Evolutionary conservation across 495 filamentous ascomycete genomes (phyloP), one percentile per base, ranked within the genome.

Genomic region (Penicillium alfredii): DNA sequence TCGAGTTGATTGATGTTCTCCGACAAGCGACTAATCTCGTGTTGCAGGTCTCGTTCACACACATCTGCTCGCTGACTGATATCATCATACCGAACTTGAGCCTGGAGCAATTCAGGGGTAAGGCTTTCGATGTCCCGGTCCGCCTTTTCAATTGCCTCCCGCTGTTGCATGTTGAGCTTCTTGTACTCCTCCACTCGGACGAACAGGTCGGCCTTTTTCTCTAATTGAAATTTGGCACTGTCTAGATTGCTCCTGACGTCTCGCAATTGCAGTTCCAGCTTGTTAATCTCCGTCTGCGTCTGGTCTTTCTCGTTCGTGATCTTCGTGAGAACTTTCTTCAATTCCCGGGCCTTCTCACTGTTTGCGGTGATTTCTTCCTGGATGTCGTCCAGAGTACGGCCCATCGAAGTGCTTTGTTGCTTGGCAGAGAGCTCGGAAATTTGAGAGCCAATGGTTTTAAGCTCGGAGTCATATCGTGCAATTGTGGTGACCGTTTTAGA

Each of bases 331-430:
- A 64, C 71, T 20, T 74, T 66, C 48, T 82, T 84, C 7, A 78
- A 48, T n/a, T 58, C 50, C 38, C 77, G 71, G 15, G 76, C 67
- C 51, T 84, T 77, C 41, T 88, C 86, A n/a, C 71, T 73, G 45
- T 80, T 72, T 17, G 64, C 55, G 13, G 76, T 73, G 36, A 86
- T 77, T 33, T 92, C 74, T 10, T 83, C 76, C 45, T 88, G 84
- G 40, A 97, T 86, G 43, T 94, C 85, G 33, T 95, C 82, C 11
- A 87, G 63, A 5, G 82, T 82, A 42, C 82, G 78, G 4, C 74
- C 64, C 10, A 71, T 49, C 2, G 78, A 76, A 43, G 69, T 60
- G 10, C 81, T 76, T 32, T 80, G 75, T 46, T 94, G 78, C 40
- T 88, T 86, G 6, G 74, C 73, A 8, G 74, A 66, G 18, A 88